Percentiles rank a stretch among this genome's conserved stretches.
phyloP scores from a whole-genome alignment of 2,329 filamentous ascomycete species.

The Harringtonia aguacate region DNA sequence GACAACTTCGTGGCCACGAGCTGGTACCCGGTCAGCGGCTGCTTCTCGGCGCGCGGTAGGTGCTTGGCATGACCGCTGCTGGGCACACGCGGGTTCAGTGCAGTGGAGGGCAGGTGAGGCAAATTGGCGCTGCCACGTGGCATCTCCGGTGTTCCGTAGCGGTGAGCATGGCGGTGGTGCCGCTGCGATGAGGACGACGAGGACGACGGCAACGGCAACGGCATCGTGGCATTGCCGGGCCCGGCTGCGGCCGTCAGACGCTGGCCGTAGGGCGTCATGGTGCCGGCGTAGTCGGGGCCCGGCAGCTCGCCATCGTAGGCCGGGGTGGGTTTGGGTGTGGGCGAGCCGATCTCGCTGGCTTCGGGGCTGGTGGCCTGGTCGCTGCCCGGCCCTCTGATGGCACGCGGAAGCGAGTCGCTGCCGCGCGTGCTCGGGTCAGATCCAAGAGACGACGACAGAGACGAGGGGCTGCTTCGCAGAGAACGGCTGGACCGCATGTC shows the following conservation, averaged over 20 bases:
- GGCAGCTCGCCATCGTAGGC: not conserved
- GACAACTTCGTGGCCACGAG: slow-evolving; percentile 47
- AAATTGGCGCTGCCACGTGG: slow-evolving; percentile 26
- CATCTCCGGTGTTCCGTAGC: slow-evolving; percentile 32
- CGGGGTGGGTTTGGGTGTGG: not conserved
- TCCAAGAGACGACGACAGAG: not conserved
- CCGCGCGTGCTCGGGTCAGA: slow-evolving; percentile 23
- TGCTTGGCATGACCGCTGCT: slow-evolving; percentile 23
- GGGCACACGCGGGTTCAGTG: slow-evolving; percentile 24
- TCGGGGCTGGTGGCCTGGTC: slow-evolving; percentile 34
- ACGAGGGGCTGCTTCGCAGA: not conserved
- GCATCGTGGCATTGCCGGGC: no score
- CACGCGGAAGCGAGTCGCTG: slow-evolving; percentile 14
- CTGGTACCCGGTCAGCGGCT: slow-evolving; percentile 49
- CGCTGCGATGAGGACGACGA: no score
- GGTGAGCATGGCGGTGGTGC: slow-evolving; percentile 13
- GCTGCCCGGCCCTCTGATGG: slow-evolving; percentile 20
- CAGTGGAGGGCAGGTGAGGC: slow-evolving; percentile 24
- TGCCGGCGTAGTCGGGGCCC: not conserved
- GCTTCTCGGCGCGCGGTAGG: slow-evolving; percentile 28
- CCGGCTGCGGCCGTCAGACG: no score
- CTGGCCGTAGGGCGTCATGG: no score
- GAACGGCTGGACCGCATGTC: no score
- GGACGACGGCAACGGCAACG: no score
- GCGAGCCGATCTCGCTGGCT: slow-evolving; percentile 23